A percentile compares a stretch with the other conserved stretches of the same genome.
These are phyloP conservation scores for Quillaja saponaria DNA, from an alignment of 306 rosid species.

Conservation along the genomic window DNA sequence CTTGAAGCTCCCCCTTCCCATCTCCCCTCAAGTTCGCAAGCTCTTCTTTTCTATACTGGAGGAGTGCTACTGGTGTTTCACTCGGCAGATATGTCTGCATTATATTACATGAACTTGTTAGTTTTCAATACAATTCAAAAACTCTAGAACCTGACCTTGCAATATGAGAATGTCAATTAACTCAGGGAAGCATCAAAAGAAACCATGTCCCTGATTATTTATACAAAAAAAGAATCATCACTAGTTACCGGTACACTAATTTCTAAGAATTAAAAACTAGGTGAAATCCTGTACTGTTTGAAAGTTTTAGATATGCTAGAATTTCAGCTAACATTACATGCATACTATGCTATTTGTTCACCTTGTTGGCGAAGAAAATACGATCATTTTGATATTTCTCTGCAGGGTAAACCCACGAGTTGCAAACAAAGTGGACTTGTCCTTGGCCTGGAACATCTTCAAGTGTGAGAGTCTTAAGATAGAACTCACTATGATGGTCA, in stretches of 20 bases:
- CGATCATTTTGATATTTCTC: constrained; percentile 57
- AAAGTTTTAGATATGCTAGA: neutral
- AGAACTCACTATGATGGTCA: constrained; percentile 68
- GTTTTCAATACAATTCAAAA: neutral
- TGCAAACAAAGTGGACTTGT: constrained; percentile 64
- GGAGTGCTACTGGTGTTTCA: constrained; percentile 64
- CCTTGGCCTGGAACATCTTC: constrained; percentile 70
- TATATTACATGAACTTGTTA: neutral
- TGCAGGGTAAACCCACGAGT: constrained; percentile 81
- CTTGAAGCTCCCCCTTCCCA: constrained; percentile 52
- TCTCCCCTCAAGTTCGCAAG: constrained; percentile 63
- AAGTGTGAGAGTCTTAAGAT: constrained; percentile 59
- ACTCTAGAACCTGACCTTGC: neutral
- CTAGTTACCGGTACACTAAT: no score
- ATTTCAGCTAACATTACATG: neutral
- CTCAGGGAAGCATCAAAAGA: no score
- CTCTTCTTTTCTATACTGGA: constrained; percentile 70
- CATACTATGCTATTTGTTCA: constrained; percentile 16
- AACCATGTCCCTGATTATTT: no score
- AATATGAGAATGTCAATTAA: neutral
- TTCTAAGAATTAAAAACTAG: no score
- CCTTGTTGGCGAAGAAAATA: constrained; percentile 82
- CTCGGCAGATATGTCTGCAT: constrained; percentile 65
- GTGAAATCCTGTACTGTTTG: neutral
- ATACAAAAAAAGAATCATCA: neutral